phyloP scores from a whole-genome alignment of 192 early-diverging fungal species.

The Coemansia sp. region DNA sequence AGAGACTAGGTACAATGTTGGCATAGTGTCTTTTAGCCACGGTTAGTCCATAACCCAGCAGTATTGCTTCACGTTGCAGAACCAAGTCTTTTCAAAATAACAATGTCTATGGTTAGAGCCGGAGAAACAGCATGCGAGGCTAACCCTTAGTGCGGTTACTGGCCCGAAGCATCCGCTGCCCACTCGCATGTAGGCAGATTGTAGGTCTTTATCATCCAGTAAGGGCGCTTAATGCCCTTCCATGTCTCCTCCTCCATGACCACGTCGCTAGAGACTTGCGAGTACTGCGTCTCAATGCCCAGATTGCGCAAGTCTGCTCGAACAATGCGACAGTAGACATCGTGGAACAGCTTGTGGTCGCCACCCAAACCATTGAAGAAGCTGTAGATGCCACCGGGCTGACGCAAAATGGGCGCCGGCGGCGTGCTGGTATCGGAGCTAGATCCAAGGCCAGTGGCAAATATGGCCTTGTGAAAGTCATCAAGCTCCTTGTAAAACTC shows the following conservation, averaged over 20 bases:
- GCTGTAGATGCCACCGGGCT: conserved; percentile 76
- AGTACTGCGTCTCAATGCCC: conserved; percentile 71
- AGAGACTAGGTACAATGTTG: too few species aligned
- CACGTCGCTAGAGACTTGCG: conserved; percentile 68
- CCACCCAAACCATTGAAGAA: conserved; percentile 95
- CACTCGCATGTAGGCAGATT: conserved; percentile 49
- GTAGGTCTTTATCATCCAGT: conserved; percentile 53
- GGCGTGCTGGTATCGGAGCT: conserved; percentile 11
- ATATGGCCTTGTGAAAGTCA: conserved; percentile 62
- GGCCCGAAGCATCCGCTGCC: too few species aligned
- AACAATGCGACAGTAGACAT: conserved; percentile 84
- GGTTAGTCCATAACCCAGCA: neutral
- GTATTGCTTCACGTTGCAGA: too few species aligned
- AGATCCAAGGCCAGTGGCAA: conserved; percentile 3
- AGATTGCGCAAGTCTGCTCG: conserved; percentile 76
- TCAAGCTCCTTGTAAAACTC: conserved; percentile 88
- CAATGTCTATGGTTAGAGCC: too few species aligned
- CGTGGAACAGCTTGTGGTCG: conserved; percentile 94
- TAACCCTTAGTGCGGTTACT: too few species aligned
- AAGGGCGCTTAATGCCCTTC: conserved; percentile 76
- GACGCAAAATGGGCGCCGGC: conserved; percentile 61
- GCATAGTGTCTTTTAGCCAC: too few species aligned
- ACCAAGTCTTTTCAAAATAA: neutral
- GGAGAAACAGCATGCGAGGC: too few species aligned
- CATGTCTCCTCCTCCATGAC: conserved; percentile 79